Conservation (phyloP, 805 yeast genomes). For the Wickerhamomyces canadensis region DNA sequence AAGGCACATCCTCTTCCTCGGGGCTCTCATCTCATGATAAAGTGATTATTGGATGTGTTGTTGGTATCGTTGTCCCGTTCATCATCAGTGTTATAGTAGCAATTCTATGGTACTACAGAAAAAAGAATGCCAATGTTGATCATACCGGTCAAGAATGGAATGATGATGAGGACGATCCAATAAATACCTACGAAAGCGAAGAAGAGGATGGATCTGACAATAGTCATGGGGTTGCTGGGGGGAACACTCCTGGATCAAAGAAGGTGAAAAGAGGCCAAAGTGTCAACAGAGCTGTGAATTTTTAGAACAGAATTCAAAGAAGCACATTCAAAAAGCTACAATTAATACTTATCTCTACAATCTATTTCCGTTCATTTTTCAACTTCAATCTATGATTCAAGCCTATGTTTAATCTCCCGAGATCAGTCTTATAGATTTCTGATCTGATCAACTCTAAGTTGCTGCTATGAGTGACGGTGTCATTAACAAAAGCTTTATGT, state of each 20-base stretch:
- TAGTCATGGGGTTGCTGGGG: neutral
- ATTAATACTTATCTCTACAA: neutral
- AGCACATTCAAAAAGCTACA: no score
- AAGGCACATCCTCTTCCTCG: conserved; percentile 3
- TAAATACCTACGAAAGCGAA: conserved; percentile 5
- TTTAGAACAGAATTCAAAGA: no score
- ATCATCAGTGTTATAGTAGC: conserved; percentile 22
- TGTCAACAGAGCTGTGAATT: conserved; percentile 22
- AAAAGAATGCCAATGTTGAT: conserved; percentile 13
- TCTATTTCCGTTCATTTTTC: neutral
- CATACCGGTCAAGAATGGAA: conserved; percentile 25
- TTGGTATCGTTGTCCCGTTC: conserved; percentile 66
- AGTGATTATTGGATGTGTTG: conserved; percentile 62
- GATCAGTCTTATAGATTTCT: no score
- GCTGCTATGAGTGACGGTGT: no score
- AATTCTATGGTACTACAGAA: conserved; percentile 15
- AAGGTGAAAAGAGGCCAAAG: conserved; percentile 8
- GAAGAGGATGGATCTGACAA: conserved; percentile 3
- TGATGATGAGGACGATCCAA: conserved; percentile 4
- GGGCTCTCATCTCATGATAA: conserved; percentile 47
- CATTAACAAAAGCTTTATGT: no score
- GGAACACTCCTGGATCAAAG: neutral
- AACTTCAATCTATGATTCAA: no score
- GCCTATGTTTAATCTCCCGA: no score
- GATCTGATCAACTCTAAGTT: no score